These are phyloP conservation scores for Akanthomyces lecanii DNA, from an alignment of 2,329 filamentous ascomycete species.

Conservation along the genomic window DNA sequence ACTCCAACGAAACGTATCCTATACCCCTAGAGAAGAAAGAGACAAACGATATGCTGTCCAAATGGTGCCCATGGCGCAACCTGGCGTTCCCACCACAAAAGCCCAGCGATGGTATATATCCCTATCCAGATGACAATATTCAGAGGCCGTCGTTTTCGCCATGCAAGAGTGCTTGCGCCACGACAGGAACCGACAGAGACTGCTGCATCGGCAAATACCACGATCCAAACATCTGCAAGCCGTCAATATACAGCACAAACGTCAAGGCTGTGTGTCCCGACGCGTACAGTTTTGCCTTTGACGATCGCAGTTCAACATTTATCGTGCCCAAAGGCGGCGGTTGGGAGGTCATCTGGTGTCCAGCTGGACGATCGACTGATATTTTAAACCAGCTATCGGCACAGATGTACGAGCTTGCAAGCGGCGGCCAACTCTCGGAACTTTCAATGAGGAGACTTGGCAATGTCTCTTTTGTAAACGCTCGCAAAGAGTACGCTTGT, in stretches of 20 bases:
- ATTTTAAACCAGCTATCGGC: slow-evolving; percentile 50
- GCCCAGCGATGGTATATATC: slow-evolving; percentile 71
- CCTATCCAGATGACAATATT: slow-evolving; percentile 73
- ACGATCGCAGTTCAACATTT: slow-evolving; percentile 56
- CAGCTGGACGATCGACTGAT: slow-evolving; percentile 55
- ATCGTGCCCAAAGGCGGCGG: slow-evolving; percentile 64
- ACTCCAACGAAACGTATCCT: slow-evolving; percentile 62
- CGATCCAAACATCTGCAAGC: slow-evolving; percentile 58
- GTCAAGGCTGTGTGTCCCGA: slow-evolving; percentile 78
- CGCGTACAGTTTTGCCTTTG: slow-evolving; percentile 73
- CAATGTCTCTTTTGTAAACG: slow-evolving; percentile 34
- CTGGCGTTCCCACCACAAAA: slow-evolving; percentile 64
- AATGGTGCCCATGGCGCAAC: slow-evolving; percentile 79
- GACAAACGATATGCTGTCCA: slow-evolving; percentile 51
- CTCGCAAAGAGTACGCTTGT: slow-evolving; percentile 20
- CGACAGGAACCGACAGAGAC: slow-evolving; percentile 61
- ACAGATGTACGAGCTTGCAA: slow-evolving; percentile 46
- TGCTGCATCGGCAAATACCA: slow-evolving; percentile 72
- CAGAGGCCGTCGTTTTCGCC: slow-evolving; percentile 69
- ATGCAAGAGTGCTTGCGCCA: slow-evolving; percentile 72
- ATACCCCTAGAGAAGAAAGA: slow-evolving; percentile 62
- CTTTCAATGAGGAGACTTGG: slow-evolving; percentile 29
- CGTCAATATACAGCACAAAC: slow-evolving; percentile 62
- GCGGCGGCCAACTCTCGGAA: slow-evolving; percentile 35
- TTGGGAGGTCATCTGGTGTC: slow-evolving; percentile 77